Evolutionary conservation across 2,329 filamentous ascomycete species (phyloP).

Genomic region (Exophiala xenobiotica): DNA sequence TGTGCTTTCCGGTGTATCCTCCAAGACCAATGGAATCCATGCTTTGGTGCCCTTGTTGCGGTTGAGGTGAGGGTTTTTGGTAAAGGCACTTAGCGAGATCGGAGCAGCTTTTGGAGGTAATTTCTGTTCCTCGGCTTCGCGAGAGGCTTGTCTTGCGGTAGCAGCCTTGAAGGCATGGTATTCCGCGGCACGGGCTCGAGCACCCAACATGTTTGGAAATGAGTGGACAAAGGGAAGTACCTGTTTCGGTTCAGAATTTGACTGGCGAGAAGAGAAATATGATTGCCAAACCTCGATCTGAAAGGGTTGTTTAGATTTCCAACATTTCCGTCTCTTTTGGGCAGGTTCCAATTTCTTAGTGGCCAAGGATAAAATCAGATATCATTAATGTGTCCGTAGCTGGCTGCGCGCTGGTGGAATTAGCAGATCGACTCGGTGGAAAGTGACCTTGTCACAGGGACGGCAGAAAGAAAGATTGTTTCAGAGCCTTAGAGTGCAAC

Average conservation of each 20-base stretch:
- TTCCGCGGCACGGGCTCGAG: constrained; percentile 30
- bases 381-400: background rate
- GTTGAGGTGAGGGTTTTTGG: constrained; percentile 21
- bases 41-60: constrained; percentile 32
- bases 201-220: constrained; percentile 26
- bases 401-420: background rate
- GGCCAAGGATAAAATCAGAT: background rate
- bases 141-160: constrained; percentile 28
- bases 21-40: constrained; percentile 28
- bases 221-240: constrained; percentile 1
- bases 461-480: too few relatives aligned
- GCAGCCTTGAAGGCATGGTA: constrained; percentile 29
- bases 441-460: too few relatives aligned
- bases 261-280: background rate
- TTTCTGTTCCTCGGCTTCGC: constrained; percentile 29
- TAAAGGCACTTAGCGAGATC: constrained; percentile 29
- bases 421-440: too few relatives aligned
- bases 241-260: constrained; percentile 2
- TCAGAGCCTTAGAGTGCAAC: too few relatives aligned
- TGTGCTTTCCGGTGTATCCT: constrained; percentile 21
- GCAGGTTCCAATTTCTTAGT: background rate
- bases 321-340: background rate
- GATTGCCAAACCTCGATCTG: constrained; percentile 6
- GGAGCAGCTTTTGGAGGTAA: constrained; percentile 27
- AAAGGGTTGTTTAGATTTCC: background rate